These are phyloP conservation scores for Lablab purpureus DNA, from an alignment of 306 rosid species.

Conservation along the genomic window DNA sequence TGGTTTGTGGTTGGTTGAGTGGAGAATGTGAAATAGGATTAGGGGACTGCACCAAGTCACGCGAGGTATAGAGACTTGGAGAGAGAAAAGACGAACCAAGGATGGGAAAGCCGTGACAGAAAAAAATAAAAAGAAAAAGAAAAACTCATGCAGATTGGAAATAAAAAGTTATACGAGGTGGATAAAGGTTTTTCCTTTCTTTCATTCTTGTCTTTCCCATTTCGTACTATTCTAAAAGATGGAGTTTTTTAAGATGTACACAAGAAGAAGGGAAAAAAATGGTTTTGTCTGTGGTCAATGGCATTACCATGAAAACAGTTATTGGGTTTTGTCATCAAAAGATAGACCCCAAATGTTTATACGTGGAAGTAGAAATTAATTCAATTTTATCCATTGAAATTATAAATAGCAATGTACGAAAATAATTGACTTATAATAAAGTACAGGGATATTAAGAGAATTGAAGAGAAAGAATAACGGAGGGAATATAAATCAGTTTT, in stretches of 20 bases:
- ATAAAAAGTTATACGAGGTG: conserved; percentile 30
- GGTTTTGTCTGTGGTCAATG: background rate
- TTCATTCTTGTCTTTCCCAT: conserved; percentile 7
- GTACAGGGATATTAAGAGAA: too few species aligned
- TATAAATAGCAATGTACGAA: background rate
- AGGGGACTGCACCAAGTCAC: conserved; percentile 63
- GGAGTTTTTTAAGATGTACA: background rate
- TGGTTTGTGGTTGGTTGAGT: conserved; percentile 60
- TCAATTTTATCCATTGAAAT: background rate
- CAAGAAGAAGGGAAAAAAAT: background rate
- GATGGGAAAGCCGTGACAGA: conserved; percentile 40
- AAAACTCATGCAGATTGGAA: background rate
- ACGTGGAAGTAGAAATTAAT: background rate
- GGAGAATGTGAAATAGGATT: conserved; percentile 49
- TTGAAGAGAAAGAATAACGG: too few species aligned
- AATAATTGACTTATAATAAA: too few species aligned
- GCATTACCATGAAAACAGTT: background rate
- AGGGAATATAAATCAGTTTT: too few species aligned
- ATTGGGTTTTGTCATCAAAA: background rate
- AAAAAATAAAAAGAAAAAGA: background rate
- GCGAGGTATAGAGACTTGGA: conserved; percentile 52
- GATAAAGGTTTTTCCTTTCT: conserved; percentile 34
- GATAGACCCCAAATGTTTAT: background rate
- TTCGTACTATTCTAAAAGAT: conserved; percentile 1
- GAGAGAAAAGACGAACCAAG: conserved; percentile 16